Evolutionary conservation across 2,329 filamentous ascomycete species (phyloP), one percentile per base, ranked within the genome.

Genomic region (Phialemoniopsis sp.): DNA sequence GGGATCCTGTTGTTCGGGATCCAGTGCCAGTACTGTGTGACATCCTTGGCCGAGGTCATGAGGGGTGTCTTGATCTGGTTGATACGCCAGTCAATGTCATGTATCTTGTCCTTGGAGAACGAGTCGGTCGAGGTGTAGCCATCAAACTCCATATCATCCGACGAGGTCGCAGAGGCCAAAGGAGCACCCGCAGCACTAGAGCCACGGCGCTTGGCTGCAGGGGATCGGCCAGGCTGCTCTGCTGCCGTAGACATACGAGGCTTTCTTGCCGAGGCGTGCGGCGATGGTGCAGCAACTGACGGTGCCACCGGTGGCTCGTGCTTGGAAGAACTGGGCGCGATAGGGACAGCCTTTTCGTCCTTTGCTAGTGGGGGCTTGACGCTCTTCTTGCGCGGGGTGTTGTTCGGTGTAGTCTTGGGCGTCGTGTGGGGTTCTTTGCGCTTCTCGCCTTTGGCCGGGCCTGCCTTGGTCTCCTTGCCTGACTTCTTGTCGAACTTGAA

Each of bases 21-120:
- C 67, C 68, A 78, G 36, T 72, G 72, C 72, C 72, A 76, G 56
- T 78, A 78, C 50, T 79, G 75, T 12, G 71, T 76, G 5, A 73
- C 68, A 12, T 60, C 49, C 3, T 60, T 55, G 38, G 68, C 70
- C 16, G 67, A 73, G 2, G 72, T 70, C 37, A 68, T 62, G 10
- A 59, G 46, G 13, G 59, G 56, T 3, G 69, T 72, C 57, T 76
- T 76, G 47, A 80, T 66, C 46, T 76, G 70, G 34, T 68, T 59
- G 12, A 80, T 51, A 13, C 72, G 67, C 60, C 69, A 80, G 52
- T 80, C 75, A 9, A 64, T 60, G 12, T 59, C 54, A 17, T 60
- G 61, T 8, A 78, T 61, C 10, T 51, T 48, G 4, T 71, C 71
- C 2, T 60, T 60, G 19, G 66, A 72, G 46, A 64, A 66, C 3